phyloP scores from a whole-genome alignment of 2,329 filamentous ascomycete genomes.

The Fragosphaeria purpurea region DNA sequence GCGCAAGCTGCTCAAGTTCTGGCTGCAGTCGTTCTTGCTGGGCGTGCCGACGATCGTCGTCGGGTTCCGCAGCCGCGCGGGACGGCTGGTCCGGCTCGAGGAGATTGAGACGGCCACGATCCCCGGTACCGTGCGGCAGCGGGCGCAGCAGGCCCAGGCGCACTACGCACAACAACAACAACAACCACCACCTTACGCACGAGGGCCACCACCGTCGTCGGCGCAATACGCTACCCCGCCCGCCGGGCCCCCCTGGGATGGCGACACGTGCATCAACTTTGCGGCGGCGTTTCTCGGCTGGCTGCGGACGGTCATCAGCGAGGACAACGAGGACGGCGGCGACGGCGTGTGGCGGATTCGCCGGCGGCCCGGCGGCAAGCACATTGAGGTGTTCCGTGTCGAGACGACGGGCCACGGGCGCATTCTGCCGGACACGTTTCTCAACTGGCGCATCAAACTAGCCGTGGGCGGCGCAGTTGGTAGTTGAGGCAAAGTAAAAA shows the following conservation, averaged over 20 bases:
- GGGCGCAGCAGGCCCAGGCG: constrained; percentile 26
- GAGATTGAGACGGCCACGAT: constrained; percentile 74
- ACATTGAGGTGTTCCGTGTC: constrained; percentile 64
- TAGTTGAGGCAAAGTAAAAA: background rate
- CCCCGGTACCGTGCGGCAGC: constrained; percentile 61
- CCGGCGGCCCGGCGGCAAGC: constrained; percentile 48
- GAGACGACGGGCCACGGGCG: constrained; percentile 65
- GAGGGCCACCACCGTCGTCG: too few species aligned
- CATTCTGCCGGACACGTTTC: constrained; percentile 68
- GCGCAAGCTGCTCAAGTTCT: constrained; percentile 86
- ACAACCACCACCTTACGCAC: too few species aligned
- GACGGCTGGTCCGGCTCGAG: constrained; percentile 61
- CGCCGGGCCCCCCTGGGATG: constrained; percentile 56
- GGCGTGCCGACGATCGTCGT: constrained; percentile 88
- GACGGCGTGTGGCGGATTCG: constrained; percentile 73
- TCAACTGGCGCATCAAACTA: constrained; percentile 59
- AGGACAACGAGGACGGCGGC: background rate
- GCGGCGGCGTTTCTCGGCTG: constrained; percentile 67
- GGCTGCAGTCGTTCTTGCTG: constrained; percentile 91
- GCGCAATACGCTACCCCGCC: constrained; percentile 32
- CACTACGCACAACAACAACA: too few species aligned
- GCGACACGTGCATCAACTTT: constrained; percentile 89
- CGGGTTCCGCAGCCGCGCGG: constrained; percentile 67
- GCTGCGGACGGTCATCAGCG: constrained; percentile 53
- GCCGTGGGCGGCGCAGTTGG: constrained; percentile 18